Evolutionary conservation across 805 yeast genomes (phyloP).

Genomic region (Candida ovalis): DNA sequence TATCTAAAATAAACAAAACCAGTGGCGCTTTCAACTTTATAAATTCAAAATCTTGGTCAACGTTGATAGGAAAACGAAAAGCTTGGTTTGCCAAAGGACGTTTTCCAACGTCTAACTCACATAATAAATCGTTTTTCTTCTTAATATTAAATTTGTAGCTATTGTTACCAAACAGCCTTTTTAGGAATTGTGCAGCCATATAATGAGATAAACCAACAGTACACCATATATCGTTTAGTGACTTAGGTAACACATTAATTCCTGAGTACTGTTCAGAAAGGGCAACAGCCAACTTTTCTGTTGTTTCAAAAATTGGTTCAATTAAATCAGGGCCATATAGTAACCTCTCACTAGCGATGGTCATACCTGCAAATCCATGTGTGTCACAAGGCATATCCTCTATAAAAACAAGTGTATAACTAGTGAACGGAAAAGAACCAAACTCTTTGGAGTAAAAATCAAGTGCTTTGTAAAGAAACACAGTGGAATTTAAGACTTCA

Average conservation of each 20-base stretch:
- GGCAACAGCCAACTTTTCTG: constrained; percentile 64
- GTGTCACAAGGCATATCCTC: constrained; percentile 46
- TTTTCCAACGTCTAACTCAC: constrained; percentile 71
- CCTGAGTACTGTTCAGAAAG: constrained; percentile 93
- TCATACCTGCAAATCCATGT: constrained; percentile 71
- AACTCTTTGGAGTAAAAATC: constrained; percentile 83
- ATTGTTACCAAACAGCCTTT: constrained; percentile 74
- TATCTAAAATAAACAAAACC: constrained; percentile 77
- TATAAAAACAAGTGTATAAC: constrained; percentile 75
- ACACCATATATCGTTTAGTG: constrained; percentile 83
- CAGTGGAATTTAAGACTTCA: constrained; percentile 65
- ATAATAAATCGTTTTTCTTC: constrained; percentile 57
- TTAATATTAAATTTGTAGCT: constrained; percentile 74
- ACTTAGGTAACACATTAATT: constrained; percentile 78
- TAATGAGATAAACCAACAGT: constrained; percentile 79
- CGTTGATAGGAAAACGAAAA: constrained; percentile 57
- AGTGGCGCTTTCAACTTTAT: constrained; percentile 79
- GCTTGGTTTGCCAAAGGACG: constrained; percentile 77
- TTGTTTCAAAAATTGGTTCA: constrained; percentile 71
- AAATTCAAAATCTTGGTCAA: constrained; percentile 60
- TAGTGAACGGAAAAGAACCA: constrained; percentile 89
- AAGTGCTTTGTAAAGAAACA: constrained; percentile 72
- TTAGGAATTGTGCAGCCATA: constrained; percentile 73
- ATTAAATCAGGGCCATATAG: constrained; percentile 70
- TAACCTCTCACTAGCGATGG: constrained; percentile 55